Base-by-base conservation (phyloP, 1,284 basidiomycete genomes). In the Cryptococcus amylolentus region DNA sequence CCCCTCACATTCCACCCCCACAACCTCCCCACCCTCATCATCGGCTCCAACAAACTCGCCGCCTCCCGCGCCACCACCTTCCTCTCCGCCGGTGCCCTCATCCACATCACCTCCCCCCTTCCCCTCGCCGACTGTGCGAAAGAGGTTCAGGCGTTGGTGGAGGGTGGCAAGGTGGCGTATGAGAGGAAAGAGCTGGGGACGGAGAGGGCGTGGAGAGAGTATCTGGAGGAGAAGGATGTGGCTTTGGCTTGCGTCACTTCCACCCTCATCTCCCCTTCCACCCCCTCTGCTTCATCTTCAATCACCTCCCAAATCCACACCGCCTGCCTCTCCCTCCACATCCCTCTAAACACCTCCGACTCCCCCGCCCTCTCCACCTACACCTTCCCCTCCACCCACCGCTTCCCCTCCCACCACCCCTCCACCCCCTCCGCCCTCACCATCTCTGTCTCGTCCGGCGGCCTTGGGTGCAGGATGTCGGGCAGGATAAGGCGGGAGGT, bases 401-500 rank as follows among this genome's bases (percentile, higher is more conserved):
- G 94, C 5, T 92, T 97, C 68, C 72, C 82, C 5, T 35, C 61
- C 38, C 56, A 58, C 46, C 69, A 67, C 14, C 23, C 23, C 16
- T 26, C 20, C 9, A 55, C 65, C 55, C 78, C 83, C 5, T 84
- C 84, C 0, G 79, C 88, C 2, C 80, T 97, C 0, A 92, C 97
- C 69, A 78, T 98, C 12, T 90, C 88, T 0, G 84, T 98, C 1
- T 91, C 91, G 0, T 94, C 94, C 1, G 97, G 96, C 65, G 91
- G 92, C 0, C 84, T 88, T 58, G 95, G 94, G 1, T 98, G 95
- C 69, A 81, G 95, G 13, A 80, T 98, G 3, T 88, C 88, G 0
- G 84, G 86, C 2, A 82, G 94, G 10, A 79, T 98, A 40, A 84
- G 86, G 44, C 80, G 95, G 27, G 91, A 97, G 42, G 85, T 97